These are phyloP conservation scores for Septoria petroselini DNA, from an alignment of 2,329 filamentous ascomycete species.

Conservation along the genomic window DNA sequence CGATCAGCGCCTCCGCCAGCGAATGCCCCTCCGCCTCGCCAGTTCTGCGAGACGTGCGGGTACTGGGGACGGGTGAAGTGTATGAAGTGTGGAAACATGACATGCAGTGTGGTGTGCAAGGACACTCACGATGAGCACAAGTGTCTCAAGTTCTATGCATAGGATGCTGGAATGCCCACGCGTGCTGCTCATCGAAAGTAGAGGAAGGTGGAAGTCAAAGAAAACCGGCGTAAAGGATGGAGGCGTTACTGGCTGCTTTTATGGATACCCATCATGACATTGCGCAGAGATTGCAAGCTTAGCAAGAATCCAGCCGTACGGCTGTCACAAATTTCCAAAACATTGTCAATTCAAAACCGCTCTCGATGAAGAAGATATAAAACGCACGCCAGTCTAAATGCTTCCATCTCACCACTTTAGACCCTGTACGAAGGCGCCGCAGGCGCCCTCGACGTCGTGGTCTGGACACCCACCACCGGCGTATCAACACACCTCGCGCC, in stretches of 20 bases:
- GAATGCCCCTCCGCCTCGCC: constrained; percentile 52
- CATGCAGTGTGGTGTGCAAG: constrained; percentile 75
- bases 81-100: constrained; percentile 71
- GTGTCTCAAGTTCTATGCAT: constrained; percentile 53
- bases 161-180: constrained; percentile 13
- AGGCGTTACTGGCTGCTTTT: not conserved
- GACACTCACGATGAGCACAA: constrained; percentile 70
- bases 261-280: constrained; percentile 1
- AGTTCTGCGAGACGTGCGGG: constrained; percentile 76
- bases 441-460: not conserved
- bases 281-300: too few relatives aligned
- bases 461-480: too few relatives aligned
- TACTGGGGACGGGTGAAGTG: constrained; percentile 78
- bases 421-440: not conserved
- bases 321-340: too few relatives aligned
- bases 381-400: too few relatives aligned
- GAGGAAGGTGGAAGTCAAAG: too few relatives aligned
- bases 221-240: too few relatives aligned
- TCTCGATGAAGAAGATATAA: too few relatives aligned
- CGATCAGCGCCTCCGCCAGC: constrained; percentile 42
- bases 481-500: constrained; percentile 16
- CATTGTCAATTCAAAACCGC: too few relatives aligned
- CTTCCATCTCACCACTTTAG: too few relatives aligned
- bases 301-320: too few relatives aligned
- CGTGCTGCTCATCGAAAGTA: constrained; percentile 3